Conservation (phyloP, 352 stramenopile species). For the Phytophthora fragariae region DNA sequence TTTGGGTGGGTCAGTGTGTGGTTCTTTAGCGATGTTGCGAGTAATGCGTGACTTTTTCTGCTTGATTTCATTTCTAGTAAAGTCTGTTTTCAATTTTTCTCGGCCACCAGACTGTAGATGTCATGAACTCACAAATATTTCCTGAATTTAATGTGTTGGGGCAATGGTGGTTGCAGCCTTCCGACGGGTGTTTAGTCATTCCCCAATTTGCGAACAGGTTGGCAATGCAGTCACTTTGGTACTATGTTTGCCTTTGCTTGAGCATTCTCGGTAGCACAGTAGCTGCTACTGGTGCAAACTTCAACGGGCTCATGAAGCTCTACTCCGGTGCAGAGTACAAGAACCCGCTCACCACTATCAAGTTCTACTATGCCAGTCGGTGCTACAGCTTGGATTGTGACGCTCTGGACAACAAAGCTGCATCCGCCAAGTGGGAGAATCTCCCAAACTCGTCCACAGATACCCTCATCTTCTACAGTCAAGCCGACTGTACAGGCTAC, state of each 20-base stretch:
- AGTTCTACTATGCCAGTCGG: background rate
- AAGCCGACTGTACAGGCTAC: background rate
- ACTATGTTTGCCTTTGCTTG: background rate
- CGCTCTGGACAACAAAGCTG: background rate
- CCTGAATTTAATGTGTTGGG: no score
- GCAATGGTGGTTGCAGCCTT: no score
- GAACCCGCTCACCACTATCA: background rate
- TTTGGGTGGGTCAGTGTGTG: background rate
- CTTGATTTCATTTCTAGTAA: background rate
- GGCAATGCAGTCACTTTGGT: background rate
- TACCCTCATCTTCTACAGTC: background rate
- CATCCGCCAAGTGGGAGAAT: slow-evolving; percentile 1
- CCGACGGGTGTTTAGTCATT: background rate
- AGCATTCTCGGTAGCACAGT: background rate
- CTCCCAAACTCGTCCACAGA: background rate
- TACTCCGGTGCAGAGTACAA: background rate
- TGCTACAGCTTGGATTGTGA: slow-evolving; percentile 5
- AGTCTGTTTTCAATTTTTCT: background rate
- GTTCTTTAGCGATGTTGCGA: background rate
- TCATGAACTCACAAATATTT: no score
- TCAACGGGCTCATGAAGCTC: background rate
- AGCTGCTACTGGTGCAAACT: background rate
- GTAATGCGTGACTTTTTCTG: background rate
- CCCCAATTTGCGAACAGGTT: background rate
- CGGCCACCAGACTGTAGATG: no score